Percentiles rank a stretch among this genome's conserved stretches.
Evolutionary conservation across 768 basidiomycete species (phyloP).

Genomic region (Suillus luteus): DNA sequence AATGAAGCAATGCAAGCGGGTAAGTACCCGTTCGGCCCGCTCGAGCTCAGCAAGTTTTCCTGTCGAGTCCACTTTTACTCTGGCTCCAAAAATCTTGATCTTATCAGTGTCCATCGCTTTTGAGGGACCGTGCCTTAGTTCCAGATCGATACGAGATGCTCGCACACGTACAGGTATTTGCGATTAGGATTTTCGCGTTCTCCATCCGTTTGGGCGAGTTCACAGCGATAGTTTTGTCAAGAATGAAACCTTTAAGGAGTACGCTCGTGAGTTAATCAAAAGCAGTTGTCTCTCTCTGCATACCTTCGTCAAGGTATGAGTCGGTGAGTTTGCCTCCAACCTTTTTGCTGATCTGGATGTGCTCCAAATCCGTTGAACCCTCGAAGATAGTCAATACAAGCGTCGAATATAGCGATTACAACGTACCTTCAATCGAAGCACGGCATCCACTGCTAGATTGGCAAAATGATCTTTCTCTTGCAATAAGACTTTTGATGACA

Average conservation of each 20-base stretch:
- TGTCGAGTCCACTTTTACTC: slow-evolving; percentile 93
- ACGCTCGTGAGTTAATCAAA: background rate
- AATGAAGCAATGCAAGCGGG: slow-evolving; percentile 2
- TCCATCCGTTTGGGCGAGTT: slow-evolving; percentile 95
- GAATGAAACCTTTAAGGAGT: slow-evolving; percentile 77
- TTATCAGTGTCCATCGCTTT: slow-evolving; percentile 99
- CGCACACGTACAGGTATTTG: slow-evolving; percentile 84
- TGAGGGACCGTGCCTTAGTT: slow-evolving; percentile 1
- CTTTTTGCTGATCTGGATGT: slow-evolving; percentile 99
- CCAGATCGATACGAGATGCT: background rate
- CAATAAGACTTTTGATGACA: slow-evolving; percentile 93
- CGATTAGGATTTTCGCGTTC: slow-evolving; percentile 94
- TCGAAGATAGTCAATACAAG: slow-evolving; percentile 31
- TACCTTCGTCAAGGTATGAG: slow-evolving; percentile 96
- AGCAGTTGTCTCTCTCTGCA: slow-evolving; percentile 7
- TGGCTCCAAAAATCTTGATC: slow-evolving; percentile 98
- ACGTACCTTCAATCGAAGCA: slow-evolving; percentile 80
- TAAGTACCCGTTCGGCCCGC: slow-evolving; percentile 82
- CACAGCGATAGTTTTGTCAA: slow-evolving; percentile 92
- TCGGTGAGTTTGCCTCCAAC: slow-evolving; percentile 98
- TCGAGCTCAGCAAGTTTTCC: slow-evolving; percentile 98
- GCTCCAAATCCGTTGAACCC: slow-evolving; percentile 96
- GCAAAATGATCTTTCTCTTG: slow-evolving; percentile 99
- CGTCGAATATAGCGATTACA: background rate
- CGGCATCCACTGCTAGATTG: slow-evolving; percentile 96